phyloP scores from a whole-genome alignment of 1,284 basidiomycete genomes.

The Xerocomus nothofagi region DNA sequence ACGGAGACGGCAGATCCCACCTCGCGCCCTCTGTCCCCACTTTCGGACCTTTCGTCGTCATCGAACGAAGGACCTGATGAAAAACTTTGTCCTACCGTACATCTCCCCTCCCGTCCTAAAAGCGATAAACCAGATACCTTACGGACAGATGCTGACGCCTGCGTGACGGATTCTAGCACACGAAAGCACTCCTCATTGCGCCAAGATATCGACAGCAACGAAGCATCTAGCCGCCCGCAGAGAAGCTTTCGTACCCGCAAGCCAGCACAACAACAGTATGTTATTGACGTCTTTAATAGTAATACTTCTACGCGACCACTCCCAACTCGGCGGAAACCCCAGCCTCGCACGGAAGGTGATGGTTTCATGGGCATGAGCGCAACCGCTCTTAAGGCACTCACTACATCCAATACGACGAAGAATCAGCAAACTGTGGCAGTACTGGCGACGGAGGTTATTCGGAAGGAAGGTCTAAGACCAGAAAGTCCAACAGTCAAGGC shows the following conservation, averaged over 20 bases:
- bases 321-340: slow-evolving; percentile 40
- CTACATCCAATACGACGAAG: slow-evolving; percentile 63
- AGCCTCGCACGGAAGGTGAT: slow-evolving; percentile 40
- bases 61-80: slow-evolving; percentile 21
- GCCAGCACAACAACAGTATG: slow-evolving; percentile 37
- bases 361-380: slow-evolving; percentile 64
- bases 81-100: not conserved
- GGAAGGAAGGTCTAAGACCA: slow-evolving; percentile 69
- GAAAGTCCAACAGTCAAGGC: slow-evolving; percentile 79
- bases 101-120: not conserved
- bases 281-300: slow-evolving; percentile 42
- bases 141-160: not conserved
- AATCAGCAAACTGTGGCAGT: slow-evolving; percentile 63
- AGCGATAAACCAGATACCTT: slow-evolving; percentile 2
- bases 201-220: slow-evolving; percentile 7
- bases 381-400: slow-evolving; percentile 65
- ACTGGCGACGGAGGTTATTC: slow-evolving; percentile 59
- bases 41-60: slow-evolving; percentile 31
- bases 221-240: slow-evolving; percentile 33
- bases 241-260: slow-evolving; percentile 57
- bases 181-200: not conserved
- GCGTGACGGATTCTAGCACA: not conserved
- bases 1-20: slow-evolving; percentile 4
- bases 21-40: slow-evolving; percentile 20
- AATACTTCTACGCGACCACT: slow-evolving; percentile 36